phyloP scores from a whole-genome alignment of 2,329 filamentous ascomycete genomes.

The Akanthomyces uredinophilus region DNA sequence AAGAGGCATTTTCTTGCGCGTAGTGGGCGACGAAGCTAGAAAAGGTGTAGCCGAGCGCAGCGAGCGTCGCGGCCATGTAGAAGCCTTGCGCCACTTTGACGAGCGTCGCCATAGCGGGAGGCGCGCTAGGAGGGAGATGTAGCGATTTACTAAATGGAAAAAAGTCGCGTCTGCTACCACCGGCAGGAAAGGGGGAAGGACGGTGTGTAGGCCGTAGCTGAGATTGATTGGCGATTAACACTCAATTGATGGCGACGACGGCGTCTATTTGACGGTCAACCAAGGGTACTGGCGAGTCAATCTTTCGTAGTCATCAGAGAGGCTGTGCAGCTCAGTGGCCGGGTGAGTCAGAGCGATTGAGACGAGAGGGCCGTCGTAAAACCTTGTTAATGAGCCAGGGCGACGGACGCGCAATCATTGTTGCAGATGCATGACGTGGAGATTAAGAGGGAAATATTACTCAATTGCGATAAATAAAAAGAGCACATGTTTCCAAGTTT shows the following conservation, averaged over 20 bases:
- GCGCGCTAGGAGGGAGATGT: not conserved
- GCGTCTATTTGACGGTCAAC: too few relatives aligned
- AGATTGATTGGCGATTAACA: too few relatives aligned
- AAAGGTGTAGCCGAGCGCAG: not conserved
- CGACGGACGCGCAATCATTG: not conserved
- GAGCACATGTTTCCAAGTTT: too few relatives aligned
- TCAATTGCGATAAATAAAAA: too few relatives aligned
- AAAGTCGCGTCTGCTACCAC: not conserved
- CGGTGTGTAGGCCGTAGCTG: not conserved
- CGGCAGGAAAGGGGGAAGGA: too few relatives aligned
- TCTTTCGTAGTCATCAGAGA: not conserved
- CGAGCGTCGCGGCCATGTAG: not conserved
- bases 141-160: too few relatives aligned
- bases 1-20: not conserved
- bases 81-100: not conserved
- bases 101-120: not conserved
- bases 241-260: not conserved
- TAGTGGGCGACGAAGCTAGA: conserved; percentile 1
- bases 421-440: not conserved
- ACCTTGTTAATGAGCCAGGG: not conserved
- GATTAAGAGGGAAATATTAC: not conserved
- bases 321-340: not conserved
- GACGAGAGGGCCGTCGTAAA: not conserved
- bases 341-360: not conserved
- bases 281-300: too few relatives aligned